These are phyloP conservation scores for Aspergillus nomiae DNA, from an alignment of 2,329 filamentous ascomycete species.

Conservation along the genomic window DNA sequence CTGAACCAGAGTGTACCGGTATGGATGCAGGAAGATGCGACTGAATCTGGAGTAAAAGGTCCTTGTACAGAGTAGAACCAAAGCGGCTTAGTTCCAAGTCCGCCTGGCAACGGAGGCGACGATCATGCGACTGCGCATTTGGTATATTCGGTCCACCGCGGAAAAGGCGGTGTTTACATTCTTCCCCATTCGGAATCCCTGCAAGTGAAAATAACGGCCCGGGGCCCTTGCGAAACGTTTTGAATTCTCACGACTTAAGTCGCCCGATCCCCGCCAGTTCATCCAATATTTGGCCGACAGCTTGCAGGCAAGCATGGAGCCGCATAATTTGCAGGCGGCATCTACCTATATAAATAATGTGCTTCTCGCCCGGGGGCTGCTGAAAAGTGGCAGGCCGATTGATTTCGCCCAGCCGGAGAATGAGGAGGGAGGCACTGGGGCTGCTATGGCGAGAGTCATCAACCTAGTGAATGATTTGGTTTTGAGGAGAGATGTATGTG, in stretches of 20 bases:
- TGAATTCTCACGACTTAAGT: neutral
- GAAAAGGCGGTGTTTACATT: conserved; percentile 42
- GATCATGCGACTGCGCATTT: conserved; percentile 22
- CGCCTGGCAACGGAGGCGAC: conserved; percentile 19
- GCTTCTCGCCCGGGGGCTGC: conserved; percentile 62
- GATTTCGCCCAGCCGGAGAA: conserved; percentile 77
- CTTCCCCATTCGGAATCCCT: conserved; percentile 42
- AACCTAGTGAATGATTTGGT: conserved; percentile 93
- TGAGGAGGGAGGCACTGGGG: conserved; percentile 60
- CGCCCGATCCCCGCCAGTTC: neutral
- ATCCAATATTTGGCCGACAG: conserved; percentile 12
- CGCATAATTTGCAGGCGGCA: conserved; percentile 59
- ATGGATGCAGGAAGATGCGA: too few species aligned
- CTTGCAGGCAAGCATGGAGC: conserved; percentile 45
- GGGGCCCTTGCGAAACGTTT: neutral
- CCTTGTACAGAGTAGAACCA: neutral
- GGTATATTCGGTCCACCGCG: conserved; percentile 24
- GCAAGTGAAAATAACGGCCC: conserved; percentile 17
- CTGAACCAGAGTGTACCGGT: too few species aligned
- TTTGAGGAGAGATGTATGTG: conserved; percentile 78
- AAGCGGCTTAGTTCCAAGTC: conserved; percentile 2
- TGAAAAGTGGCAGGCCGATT: conserved; percentile 62
- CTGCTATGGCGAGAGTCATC: conserved; percentile 83
- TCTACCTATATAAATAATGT: conserved; percentile 68
- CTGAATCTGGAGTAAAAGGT: too few species aligned